Percentiles rank a stretch among this genome's conserved stretches.
These are phyloP conservation scores for Conticribra guillardii DNA, from an alignment of 108 stramenopile genomes.

Conservation along the genomic window DNA sequence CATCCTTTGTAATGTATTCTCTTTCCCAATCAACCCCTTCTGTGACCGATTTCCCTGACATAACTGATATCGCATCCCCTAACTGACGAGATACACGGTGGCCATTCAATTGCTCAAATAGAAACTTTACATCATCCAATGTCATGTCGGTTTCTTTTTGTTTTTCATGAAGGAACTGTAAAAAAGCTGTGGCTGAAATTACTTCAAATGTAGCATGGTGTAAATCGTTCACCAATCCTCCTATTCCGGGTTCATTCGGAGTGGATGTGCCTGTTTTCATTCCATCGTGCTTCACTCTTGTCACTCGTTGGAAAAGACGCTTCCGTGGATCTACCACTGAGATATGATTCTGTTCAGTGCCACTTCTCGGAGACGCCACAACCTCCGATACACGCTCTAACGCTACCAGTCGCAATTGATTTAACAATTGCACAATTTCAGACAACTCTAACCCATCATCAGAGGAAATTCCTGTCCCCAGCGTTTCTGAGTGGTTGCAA, in stretches of 20 bases:
- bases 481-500: slow-evolving; percentile 27
- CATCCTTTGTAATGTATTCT: slow-evolving; percentile 57
- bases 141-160: slow-evolving; percentile 62
- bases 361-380: not conserved
- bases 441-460: slow-evolving; percentile 33
- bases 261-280: slow-evolving; percentile 52
- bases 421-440: slow-evolving; percentile 21
- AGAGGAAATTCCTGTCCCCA: slow-evolving; percentile 9
- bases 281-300: slow-evolving; percentile 16
- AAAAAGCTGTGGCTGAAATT: slow-evolving; percentile 65
- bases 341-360: not conserved
- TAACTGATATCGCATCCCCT: slow-evolving; percentile 26
- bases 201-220: slow-evolving; percentile 17
- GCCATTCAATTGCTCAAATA: slow-evolving; percentile 61
- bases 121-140: slow-evolving; percentile 58
- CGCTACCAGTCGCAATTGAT: slow-evolving; percentile 22
- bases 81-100: slow-evolving; percentile 25
- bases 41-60: slow-evolving; percentile 5
- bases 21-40: slow-evolving; percentile 39
- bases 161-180: slow-evolving; percentile 63
- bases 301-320: slow-evolving; percentile 26
- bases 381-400: slow-evolving; percentile 2
- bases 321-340: slow-evolving; percentile 26
- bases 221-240: slow-evolving; percentile 7
- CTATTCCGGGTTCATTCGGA: slow-evolving; percentile 47